Conservation (phyloP, 495 filamentous ascomycete genomes). For the Daldinia childiae region DNA sequence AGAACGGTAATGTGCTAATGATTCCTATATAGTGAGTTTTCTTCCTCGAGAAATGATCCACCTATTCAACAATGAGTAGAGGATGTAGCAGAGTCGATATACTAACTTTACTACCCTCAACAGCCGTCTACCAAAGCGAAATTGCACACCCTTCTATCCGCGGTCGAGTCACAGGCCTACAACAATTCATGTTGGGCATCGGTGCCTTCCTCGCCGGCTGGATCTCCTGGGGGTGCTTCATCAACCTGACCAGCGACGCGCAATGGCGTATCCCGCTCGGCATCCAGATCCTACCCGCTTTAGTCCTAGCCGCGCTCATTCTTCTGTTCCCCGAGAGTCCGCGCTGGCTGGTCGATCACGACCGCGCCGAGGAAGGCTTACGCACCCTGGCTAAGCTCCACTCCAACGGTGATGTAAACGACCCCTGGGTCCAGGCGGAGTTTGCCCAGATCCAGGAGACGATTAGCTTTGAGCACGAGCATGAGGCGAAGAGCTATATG, state of each 20-base stretch:
- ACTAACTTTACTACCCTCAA: conserved; percentile 51
- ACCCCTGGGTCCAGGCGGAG: conserved; percentile 71
- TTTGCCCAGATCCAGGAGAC: conserved; percentile 72
- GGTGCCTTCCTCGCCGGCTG: conserved; percentile 59
- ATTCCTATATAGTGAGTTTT: conserved; percentile 22
- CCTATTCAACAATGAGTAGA: neutral
- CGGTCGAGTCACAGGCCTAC: conserved; percentile 64
- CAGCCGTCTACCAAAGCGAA: conserved; percentile 62
- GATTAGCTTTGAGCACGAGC: conserved; percentile 65
- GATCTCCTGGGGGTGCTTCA: conserved; percentile 55
- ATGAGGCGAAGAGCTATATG: conserved; percentile 73
- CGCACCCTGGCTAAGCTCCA: conserved; percentile 67
- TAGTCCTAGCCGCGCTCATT: conserved; percentile 63
- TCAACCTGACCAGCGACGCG: conserved; percentile 40
- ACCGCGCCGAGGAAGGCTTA: conserved; percentile 61
- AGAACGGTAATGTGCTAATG: conserved; percentile 5
- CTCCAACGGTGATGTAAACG: conserved; percentile 63
- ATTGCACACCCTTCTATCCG: conserved; percentile 61
- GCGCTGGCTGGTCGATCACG: conserved; percentile 69
- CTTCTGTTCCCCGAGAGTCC: conserved; percentile 67
- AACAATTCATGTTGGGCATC: conserved; percentile 70
- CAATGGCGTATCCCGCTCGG: conserved; percentile 68
- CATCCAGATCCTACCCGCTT: conserved; percentile 67
- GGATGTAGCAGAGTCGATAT: conserved; percentile 49
- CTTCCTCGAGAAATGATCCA: too few species aligned